A percentile compares a stretch with the other conserved stretches of the same genome.
Evolutionary conservation across 768 basidiomycete species (phyloP).

Genomic region (Chlorophyllum brunneum): DNA sequence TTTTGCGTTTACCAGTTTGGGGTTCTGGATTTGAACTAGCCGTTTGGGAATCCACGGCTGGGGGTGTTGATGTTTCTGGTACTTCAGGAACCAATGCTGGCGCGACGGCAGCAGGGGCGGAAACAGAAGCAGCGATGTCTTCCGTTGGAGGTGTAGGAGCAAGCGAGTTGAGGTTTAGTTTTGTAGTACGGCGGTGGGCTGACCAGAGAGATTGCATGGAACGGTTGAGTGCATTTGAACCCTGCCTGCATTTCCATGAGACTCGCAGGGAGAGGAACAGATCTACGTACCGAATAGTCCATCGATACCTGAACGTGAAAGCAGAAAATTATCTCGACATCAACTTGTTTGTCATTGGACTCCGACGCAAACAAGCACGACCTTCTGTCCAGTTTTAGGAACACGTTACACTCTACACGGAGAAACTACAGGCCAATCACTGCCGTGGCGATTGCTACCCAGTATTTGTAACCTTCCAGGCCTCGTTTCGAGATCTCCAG

Average conservation of each 20-base stretch:
- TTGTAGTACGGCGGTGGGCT: slow-evolving; percentile 50
- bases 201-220: slow-evolving; percentile 83
- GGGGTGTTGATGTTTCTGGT: slow-evolving; percentile 12
- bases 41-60: slow-evolving; percentile 11
- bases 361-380: no score
- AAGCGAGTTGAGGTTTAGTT: slow-evolving; percentile 61
- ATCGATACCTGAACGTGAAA: slow-evolving; percentile 9
- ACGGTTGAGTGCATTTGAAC: slow-evolving; percentile 68
- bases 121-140: slow-evolving; percentile 19
- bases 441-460: no score
- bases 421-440: no score
- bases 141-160: slow-evolving; percentile 22
- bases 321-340: no score
- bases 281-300: slow-evolving; percentile 25
- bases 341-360: no score
- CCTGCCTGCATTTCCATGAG: slow-evolving; percentile 54
- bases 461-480: no score
- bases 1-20: slow-evolving; percentile 54
- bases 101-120: slow-evolving; percentile 16
- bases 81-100: slow-evolving; percentile 12
- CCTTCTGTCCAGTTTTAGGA: no score
- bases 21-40: slow-evolving; percentile 13
- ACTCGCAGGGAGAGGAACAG: slow-evolving; percentile 1
- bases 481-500: no score
- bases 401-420: no score